Percentiles rank a stretch among this genome's conserved stretches.
phyloP scores from a whole-genome alignment of 2,329 filamentous ascomycete species.

The Nemania sp. region DNA sequence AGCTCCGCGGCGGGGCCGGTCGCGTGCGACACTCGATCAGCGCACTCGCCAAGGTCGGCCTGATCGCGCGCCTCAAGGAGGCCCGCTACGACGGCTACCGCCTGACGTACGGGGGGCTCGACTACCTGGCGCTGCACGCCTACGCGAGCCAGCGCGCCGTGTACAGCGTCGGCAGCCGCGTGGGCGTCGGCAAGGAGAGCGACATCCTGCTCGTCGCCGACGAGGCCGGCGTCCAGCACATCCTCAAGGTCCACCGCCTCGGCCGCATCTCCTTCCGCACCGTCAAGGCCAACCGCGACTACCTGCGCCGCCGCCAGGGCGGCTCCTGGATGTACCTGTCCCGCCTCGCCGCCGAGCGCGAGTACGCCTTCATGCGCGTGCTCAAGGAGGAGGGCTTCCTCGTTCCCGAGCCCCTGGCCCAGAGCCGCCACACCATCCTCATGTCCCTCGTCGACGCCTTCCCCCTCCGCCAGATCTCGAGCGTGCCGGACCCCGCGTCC shows the following conservation, averaged over 20 bases:
- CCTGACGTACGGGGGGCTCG: slow-evolving; percentile 92
- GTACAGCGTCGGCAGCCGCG: slow-evolving; percentile 91
- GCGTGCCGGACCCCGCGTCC: slow-evolving; percentile 79
- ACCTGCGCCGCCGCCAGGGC: slow-evolving; percentile 69
- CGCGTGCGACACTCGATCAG: slow-evolving; percentile 89
- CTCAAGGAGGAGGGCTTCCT: slow-evolving; percentile 83
- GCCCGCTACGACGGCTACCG: slow-evolving; percentile 97
- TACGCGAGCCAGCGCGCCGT: slow-evolving; percentile 79
- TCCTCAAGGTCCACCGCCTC: slow-evolving; percentile 94
- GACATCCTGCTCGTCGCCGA: slow-evolving; percentile 95
- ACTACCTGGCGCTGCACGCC: slow-evolving; percentile 94
- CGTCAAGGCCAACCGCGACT: slow-evolving; percentile 94
- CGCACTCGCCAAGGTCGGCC: slow-evolving; percentile 83
- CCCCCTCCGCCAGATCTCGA: slow-evolving; percentile 84
- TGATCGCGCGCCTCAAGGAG: slow-evolving; percentile 93
- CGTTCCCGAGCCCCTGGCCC: slow-evolving; percentile 84
- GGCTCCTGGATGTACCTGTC: slow-evolving; percentile 99
- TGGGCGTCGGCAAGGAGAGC: slow-evolving; percentile 96
- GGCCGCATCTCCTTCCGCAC: slow-evolving; percentile 96
- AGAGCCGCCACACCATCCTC: slow-evolving; percentile 93
- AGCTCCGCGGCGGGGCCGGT: slow-evolving; percentile 75
- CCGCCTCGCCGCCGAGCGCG: slow-evolving; percentile 87
- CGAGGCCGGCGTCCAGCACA: slow-evolving; percentile 72
- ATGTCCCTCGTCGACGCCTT: slow-evolving; percentile 95
- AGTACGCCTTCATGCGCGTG: slow-evolving; percentile 92